Conservation (phyloP, 1,284 basidiomycete species). For the Apiotrichum veenhuisii region DNA sequence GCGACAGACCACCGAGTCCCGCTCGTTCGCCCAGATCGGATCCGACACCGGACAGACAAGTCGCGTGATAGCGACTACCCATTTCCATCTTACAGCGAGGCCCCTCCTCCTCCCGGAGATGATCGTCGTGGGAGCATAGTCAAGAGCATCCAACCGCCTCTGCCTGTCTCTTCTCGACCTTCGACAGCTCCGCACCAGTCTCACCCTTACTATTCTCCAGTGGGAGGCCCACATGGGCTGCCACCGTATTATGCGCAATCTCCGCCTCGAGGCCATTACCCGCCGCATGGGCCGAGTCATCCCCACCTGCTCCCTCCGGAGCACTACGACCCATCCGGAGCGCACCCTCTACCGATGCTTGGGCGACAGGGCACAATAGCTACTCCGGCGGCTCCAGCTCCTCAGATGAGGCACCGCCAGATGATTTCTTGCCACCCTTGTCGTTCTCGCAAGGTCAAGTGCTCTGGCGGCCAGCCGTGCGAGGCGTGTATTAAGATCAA, state of each 20-base stretch:
- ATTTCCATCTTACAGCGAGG: background rate
- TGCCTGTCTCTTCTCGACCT: background rate
- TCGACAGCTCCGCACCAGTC: background rate
- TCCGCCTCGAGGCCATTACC: background rate
- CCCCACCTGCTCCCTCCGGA: background rate
- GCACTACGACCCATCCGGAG: background rate
- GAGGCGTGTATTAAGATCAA: constrained; percentile 31
- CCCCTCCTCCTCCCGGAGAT: background rate
- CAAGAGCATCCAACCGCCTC: background rate
- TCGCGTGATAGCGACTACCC: background rate
- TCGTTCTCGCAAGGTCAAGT: constrained; percentile 38
- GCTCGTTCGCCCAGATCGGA: background rate
- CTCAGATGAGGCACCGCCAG: constrained; percentile 25
- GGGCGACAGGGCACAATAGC: background rate
- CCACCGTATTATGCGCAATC: background rate
- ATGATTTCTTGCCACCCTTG: constrained; percentile 41
- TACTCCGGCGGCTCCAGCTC: background rate
- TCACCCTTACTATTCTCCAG: background rate
- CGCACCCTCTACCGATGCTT: background rate
- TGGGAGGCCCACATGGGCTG: background rate
- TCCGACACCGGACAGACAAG: background rate
- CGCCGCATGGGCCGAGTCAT: background rate
- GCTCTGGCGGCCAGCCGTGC: constrained; percentile 39
- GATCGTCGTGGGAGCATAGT: background rate
- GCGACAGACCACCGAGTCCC: background rate